Base-by-base conservation (phyloP, 352 stramenopile genomes). In the Globisporangium uncinulatum region DNA sequence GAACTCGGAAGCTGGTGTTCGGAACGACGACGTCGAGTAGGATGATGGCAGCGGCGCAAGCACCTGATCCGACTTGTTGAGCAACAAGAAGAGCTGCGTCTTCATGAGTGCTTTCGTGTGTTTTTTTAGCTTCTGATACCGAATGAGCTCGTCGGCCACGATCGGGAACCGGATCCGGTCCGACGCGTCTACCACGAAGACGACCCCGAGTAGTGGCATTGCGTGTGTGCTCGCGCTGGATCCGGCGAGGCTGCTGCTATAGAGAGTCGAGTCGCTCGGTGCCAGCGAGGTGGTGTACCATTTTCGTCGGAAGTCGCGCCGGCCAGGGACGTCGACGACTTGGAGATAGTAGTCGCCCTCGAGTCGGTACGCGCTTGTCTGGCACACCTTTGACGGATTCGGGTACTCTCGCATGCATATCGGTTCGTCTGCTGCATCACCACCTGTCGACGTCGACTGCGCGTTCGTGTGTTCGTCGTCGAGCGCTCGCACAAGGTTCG, bases 31-130 rank as follows among this genome's bases (percentile, higher is more conserved):
- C 13, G 14, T 56, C 51, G 41, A 51, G 49, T n/a, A n/a, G 11
- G n/a, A 56, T 39, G 19, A 0, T 41, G 51, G 24, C 56, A 15
- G 9, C 37, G 45, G 6, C 48, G 59, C 21, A 14, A 74, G 19
- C 14, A 69, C 65, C 17, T 60, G 47, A 51, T 87, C 77, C 1
- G 57, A 70, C 65, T 88, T 88, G 66, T 88, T 88, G 37, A 88
- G 56, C 15, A 88, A 29, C 2, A 86, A 50, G 42, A 84, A 73
- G 36, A 87, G 65, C 41, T 70, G 77, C 0, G 71, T 51, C 8
- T 67, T 65, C 15, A 63, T 53, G 42, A 85, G 63, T 15, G 15
- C 32, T 19, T 69, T 70, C 17, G 58, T 57, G 10, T 60, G 56
- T 2, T 76, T 56, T 15, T 66, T 66, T 21, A 79, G 49, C 31